Base-by-base conservation (phyloP, 768 basidiomycete species). In the Suillus brevipes region DNA sequence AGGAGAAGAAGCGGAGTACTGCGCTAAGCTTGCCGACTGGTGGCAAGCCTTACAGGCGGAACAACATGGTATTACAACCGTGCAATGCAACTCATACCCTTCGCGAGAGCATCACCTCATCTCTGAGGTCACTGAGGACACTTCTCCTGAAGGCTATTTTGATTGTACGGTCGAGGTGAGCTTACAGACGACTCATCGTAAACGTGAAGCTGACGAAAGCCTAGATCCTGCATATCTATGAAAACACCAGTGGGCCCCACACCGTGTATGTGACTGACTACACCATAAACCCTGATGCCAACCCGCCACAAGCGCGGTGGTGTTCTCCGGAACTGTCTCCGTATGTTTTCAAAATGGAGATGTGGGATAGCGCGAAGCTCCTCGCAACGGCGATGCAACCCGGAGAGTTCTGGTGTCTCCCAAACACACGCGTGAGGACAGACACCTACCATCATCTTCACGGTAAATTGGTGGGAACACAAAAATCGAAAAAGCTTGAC, bases 261-360 rank as follows among this genome's bases (percentile, higher is more conserved):
- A 81, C 75, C 36, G 65, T 91, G 14, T 89, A 85, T 71, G 87
- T 89, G 58, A 90, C 89, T 1, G 89, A 91, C 68, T 89, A 89
- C 70, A 88, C 88, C 9, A 68, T 66, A 50, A 85, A 85, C 61
- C 57, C 74, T 6, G 64, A 67, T 12, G 69, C 80, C 47, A 64
- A 63, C 5, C 70, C 77, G 23, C 67, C 79, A n/a, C 75, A 79
- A 61, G 76, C 78, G 6, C 60, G 74, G 50, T 87, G 83, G 83
- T 87, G 84, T 70, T 79, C 83, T 14, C 71, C 77, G 5, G 76
- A 74, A 31, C 74, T 89, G 42, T 75, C 74, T 4, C 77, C 82
- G 16, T 72, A 70, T 25, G 79, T 86, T 18, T 69, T 90, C n/a
- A 83, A 78, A 58, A 79, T 89, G 37, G 83, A 84, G 67, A 83